Evolutionary conservation across 371 early-diverging fungal genomes (phyloP), one percentile per base, ranked within the genome.

Genomic region (Apophysomyces trapeziformis): DNA sequence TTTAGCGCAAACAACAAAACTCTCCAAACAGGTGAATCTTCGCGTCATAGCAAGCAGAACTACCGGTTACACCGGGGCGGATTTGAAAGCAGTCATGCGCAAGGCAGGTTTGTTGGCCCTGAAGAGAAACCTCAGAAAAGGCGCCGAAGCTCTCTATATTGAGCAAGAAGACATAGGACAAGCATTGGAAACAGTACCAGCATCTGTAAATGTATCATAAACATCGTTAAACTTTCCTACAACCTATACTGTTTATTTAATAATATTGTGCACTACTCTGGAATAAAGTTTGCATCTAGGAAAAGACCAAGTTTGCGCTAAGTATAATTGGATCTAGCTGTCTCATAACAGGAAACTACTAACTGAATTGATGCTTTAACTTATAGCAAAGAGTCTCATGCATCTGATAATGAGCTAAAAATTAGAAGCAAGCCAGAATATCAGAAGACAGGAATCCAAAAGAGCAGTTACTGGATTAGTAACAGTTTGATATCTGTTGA

Each of bases 31-130:
- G 43, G 80, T 92, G 13, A 84, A 92, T 70, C 67, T 93, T 7
- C 64, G 69, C 7, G 69, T 63, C 1, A 67, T 90, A 41, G 86
- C 89, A 9, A 66, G 62, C 11, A 54, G 77, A 63, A 86, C 87
- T 0, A 76, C 76, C 46, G 83, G 87, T 46, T 86, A 76, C 67
- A 94, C 92, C 1, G 96, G 95, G 14, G 95, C 96, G 2, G 95
- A 93, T 67, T 83, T 95, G 16, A 88, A 86, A 64, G 93, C 93
- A 60, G 75, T 95, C 12, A 84, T 93, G 36, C 84, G 94, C 60
- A 91, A 91, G 64, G 93, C 95, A 9, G 87, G 89, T 6, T 75
- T 93, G 43, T 81, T 86, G 38, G 86, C 88, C 4, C 65, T 89
- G 11, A 80, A 76, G 36, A 61, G 72, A n/a, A 46, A 60, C 12